Evolutionary conservation across 2,329 filamentous ascomycete genomes (phyloP).

Genomic region (Alternaria viburni): DNA sequence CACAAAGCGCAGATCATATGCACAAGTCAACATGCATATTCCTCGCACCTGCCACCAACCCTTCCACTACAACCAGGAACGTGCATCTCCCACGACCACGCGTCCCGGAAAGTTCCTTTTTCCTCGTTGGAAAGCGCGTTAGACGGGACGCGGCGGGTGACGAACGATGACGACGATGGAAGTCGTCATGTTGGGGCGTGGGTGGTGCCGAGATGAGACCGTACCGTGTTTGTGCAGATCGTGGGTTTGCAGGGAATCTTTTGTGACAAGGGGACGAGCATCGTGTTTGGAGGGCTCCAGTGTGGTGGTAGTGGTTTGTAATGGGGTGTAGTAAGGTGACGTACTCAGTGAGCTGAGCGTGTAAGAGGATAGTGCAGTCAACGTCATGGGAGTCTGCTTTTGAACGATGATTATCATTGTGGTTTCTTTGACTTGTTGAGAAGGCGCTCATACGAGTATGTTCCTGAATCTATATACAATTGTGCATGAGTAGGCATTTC

Average conservation of each 20-base stretch:
- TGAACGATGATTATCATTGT: not conserved
- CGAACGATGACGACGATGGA: not conserved
- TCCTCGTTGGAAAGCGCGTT: not conserved
- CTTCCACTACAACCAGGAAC: not conserved
- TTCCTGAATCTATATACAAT: not conserved
- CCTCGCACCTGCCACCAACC: not conserved
- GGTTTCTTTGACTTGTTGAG: not conserved
- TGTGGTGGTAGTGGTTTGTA: not conserved
- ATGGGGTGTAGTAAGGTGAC: not conserved
- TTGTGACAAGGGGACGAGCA: not conserved
- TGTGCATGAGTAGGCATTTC: not conserved
- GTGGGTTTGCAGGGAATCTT: not conserved
- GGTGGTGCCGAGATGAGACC: conserved; percentile 1
- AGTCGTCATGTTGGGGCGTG: not conserved
- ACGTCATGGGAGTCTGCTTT: not conserved
- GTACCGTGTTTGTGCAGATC: not conserved
- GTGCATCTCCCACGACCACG: not conserved
- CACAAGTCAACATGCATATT: not conserved
- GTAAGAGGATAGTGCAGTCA: not conserved
- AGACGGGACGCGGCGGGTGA: not conserved
- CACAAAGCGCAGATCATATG: not conserved
- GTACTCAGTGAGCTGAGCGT: not conserved
- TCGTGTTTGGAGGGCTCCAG: not conserved
- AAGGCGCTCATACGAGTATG: no score
- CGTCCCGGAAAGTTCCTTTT: not conserved